Conservation (phyloP, 176 grass and related monocot genomes). For the Eragrostis curvula region DNA sequence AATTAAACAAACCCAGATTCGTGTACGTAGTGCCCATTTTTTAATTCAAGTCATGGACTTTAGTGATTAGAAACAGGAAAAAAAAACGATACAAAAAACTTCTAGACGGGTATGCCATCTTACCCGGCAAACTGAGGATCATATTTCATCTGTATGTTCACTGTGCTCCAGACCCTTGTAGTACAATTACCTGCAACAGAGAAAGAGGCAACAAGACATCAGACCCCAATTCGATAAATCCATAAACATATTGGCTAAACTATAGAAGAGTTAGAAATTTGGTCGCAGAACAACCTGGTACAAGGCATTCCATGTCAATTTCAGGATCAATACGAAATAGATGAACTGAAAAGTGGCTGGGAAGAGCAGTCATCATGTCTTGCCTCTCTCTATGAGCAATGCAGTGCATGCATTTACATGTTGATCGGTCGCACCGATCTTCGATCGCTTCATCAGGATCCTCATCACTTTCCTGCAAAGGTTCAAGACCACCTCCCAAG, state of each 20-base stretch:
- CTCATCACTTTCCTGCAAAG: neutral
- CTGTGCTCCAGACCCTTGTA: neutral
- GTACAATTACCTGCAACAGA: neutral
- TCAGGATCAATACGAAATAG: slow-evolving; percentile 12
- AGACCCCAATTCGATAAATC: neutral
- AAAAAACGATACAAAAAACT: neutral
- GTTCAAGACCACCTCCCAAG: neutral
- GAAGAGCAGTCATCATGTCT: neutral
- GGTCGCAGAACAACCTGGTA: slow-evolving; percentile 14
- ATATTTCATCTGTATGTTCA: slow-evolving; percentile 10
- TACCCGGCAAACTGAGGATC: slow-evolving; percentile 23
- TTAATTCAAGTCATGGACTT: neutral
- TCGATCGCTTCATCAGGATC: neutral
- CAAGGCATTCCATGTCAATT: slow-evolving; percentile 15
- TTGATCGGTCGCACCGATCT: neutral
- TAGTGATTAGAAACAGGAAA: neutral
- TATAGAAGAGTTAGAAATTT: neutral
- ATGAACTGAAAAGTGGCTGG: neutral
- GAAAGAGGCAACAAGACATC: neutral
- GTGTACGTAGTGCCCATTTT: neutral
- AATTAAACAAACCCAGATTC: no score
- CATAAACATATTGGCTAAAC: neutral
- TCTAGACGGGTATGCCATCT: neutral
- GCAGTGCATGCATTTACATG: neutral
- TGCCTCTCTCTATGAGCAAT: neutral